Evolutionary conservation across 352 stramenopile genomes (phyloP).

Genomic region (Globisporangium barbulae): DNA sequence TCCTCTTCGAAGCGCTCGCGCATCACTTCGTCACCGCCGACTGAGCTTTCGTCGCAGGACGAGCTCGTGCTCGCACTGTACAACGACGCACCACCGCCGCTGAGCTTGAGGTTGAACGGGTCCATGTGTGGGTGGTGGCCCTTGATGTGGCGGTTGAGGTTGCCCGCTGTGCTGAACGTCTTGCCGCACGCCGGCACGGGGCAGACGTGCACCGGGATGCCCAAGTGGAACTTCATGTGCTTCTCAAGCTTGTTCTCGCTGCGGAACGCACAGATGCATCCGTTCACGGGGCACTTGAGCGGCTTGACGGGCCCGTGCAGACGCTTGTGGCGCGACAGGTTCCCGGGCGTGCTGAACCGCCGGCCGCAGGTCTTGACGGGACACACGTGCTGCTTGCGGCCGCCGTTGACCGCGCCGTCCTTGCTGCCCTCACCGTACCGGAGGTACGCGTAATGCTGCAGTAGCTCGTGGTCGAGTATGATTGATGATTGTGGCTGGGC

Average conservation of each 20-base stretch:
- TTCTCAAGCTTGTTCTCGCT: slow-evolving; percentile 60
- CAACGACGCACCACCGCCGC: no score
- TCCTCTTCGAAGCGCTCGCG: slow-evolving; percentile 11
- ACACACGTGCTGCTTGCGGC: slow-evolving; percentile 41
- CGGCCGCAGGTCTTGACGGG: slow-evolving; percentile 44
- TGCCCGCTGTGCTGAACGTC: slow-evolving; percentile 59
- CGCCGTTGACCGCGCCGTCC: slow-evolving; percentile 1
- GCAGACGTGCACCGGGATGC: slow-evolving; percentile 43
- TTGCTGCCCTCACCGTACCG: slow-evolving; percentile 13
- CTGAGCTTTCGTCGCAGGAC: slow-evolving; percentile 28
- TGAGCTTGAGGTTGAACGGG: slow-evolving; percentile 10
- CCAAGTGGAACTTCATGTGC: no score
- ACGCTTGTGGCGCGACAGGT: slow-evolving; percentile 58
- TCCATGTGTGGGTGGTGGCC: slow-evolving; percentile 40
- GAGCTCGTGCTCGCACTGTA: slow-evolving; percentile 14
- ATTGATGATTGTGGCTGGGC: neutral
- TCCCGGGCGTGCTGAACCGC: slow-evolving; percentile 54
- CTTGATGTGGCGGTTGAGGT: slow-evolving; percentile 62
- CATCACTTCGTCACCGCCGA: slow-evolving; percentile 19
- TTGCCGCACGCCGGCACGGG: slow-evolving; percentile 40
- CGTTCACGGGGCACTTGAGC: slow-evolving; percentile 39
- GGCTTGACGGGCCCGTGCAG: slow-evolving; percentile 50
- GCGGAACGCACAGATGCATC: slow-evolving; percentile 50
- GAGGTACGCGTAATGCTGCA: slow-evolving; percentile 21
- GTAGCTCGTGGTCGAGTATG: slow-evolving; percentile 16